phyloP scores from a whole-genome alignment of 2,329 filamentous ascomycete genomes.

The Calonectria honghensis region DNA sequence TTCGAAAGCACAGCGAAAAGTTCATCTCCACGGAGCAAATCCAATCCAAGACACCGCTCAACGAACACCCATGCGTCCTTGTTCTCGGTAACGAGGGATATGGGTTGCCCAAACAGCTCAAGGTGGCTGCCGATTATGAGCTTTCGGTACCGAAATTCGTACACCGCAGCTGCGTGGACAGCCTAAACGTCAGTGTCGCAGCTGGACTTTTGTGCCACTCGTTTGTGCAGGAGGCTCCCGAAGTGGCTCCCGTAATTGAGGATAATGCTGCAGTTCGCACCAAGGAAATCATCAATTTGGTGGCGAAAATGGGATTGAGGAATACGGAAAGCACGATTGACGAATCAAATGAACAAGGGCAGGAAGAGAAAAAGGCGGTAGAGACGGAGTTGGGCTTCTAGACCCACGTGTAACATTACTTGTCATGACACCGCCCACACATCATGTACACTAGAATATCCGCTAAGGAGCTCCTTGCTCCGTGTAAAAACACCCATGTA shows the following conservation, averaged over 20 bases:
- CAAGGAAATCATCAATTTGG: conserved; percentile 20
- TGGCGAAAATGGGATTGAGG: conserved; percentile 14
- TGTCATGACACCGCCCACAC: conserved; percentile 40
- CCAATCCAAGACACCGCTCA: conserved; percentile 71
- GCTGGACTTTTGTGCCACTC: conserved; percentile 84
- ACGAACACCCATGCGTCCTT: conserved; percentile 81
- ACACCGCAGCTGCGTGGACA: conserved; percentile 81
- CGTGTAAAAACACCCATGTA: conserved; percentile 40
- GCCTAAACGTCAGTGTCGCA: conserved; percentile 94
- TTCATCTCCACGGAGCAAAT: conserved; percentile 71
- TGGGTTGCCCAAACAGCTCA: conserved; percentile 80
- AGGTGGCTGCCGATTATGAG: conserved; percentile 79
- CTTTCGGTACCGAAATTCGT: conserved; percentile 78
- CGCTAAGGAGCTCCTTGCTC: conserved; percentile 30
- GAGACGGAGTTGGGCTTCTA: conserved; percentile 38
- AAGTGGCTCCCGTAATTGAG: conserved; percentile 11
- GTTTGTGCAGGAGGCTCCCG: conserved; percentile 71
- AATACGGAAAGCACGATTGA: conserved; percentile 3
- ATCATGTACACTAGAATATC: conserved; percentile 48
- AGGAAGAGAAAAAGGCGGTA: conserved; percentile 13
- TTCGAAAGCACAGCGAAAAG: conserved; percentile 61
- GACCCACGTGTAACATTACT: conserved; percentile 23
- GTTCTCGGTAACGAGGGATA: conserved; percentile 89
- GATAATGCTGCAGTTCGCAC: conserved; percentile 34
- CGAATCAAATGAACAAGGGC: conserved; percentile 8